These are phyloP conservation scores for Neoscytalidium dimidiatum DNA, from an alignment of 2,329 filamentous ascomycete species.

Conservation along the genomic window DNA sequence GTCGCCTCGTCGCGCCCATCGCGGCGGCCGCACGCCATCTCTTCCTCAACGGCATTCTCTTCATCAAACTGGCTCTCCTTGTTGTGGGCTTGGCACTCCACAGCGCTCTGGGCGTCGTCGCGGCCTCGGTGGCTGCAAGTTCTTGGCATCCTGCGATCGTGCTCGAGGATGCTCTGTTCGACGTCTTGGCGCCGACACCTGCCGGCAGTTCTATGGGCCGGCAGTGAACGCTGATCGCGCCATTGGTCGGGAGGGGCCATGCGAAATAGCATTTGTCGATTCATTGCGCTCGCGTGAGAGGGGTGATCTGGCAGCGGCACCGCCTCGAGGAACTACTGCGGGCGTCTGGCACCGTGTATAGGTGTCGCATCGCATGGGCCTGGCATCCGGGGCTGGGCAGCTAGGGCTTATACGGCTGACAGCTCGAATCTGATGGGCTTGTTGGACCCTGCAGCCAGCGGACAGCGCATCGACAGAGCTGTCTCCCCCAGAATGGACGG, in stretches of 20 bases:
- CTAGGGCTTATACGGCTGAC: conserved; percentile 10
- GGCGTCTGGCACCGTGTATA: too few species aligned
- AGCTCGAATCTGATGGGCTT: neutral
- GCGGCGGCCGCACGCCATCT: neutral
- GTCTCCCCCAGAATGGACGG: neutral
- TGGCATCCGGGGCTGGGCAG: neutral
- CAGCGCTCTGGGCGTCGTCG: conserved; percentile 2
- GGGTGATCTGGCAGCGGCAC: neutral
- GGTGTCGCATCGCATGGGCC: too few species aligned
- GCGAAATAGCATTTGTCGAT: neutral
- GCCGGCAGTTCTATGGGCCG: neutral
- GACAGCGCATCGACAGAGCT: neutral
- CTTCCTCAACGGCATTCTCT: neutral
- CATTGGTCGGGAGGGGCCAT: neutral
- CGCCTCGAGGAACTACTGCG: neutral
- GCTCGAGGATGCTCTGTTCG: neutral
- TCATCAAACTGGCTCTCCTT: conserved; percentile 8
- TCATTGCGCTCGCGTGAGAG: neutral
- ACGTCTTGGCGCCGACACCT: neutral
- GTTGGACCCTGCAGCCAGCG: conserved; percentile 14
- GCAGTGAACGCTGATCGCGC: neutral
- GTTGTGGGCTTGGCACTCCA: neutral
- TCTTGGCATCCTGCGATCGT: neutral
- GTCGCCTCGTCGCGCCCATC: neutral
- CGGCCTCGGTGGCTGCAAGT: neutral